A percentile compares a stretch with the other conserved stretches of the same genome.
phyloP scores from a whole-genome alignment of 2,329 filamentous ascomycete genomes.

The Apiospora kogelbergensis region DNA sequence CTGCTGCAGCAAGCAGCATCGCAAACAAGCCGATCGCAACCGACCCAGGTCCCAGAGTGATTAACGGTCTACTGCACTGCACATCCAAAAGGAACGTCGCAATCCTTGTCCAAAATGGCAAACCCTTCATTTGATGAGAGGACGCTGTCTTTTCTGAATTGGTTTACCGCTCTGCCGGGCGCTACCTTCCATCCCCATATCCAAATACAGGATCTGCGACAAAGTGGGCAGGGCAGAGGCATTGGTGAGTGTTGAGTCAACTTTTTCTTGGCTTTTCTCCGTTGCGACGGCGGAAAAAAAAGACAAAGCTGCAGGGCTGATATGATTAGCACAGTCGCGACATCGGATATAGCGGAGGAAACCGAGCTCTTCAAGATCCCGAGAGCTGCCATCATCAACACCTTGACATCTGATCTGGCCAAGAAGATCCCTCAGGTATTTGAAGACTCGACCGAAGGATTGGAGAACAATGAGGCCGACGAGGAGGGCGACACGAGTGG shows the following conservation, averaged over 20 bases:
- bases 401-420: constrained; percentile 69
- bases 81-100: background rate
- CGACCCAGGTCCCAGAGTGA: background rate
- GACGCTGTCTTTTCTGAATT: constrained; percentile 48
- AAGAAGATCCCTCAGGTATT: constrained; percentile 57
- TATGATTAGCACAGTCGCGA: constrained; percentile 59
- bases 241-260: constrained; percentile 44
- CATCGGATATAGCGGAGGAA: constrained; percentile 67
- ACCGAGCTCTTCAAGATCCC: constrained; percentile 82
- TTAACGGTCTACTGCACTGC: background rate
- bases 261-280: background rate
- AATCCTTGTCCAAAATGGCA: background rate
- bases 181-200: constrained; percentile 55
- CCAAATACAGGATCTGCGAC: constrained; percentile 51
- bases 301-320: background rate
- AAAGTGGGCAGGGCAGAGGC: constrained; percentile 52
- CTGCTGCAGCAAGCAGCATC: background rate
- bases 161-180: constrained; percentile 54
- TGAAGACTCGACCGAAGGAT: constrained; percentile 31
- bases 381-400: constrained; percentile 67
- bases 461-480: constrained; percentile 38
- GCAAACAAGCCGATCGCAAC: background rate
- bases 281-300: background rate
- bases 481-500: constrained; percentile 32
- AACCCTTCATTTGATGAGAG: constrained; percentile 38